These are phyloP conservation scores for Marsdenia floribunda DNA, from an alignment of 257 asterid genomes.

Conservation along the genomic window DNA sequence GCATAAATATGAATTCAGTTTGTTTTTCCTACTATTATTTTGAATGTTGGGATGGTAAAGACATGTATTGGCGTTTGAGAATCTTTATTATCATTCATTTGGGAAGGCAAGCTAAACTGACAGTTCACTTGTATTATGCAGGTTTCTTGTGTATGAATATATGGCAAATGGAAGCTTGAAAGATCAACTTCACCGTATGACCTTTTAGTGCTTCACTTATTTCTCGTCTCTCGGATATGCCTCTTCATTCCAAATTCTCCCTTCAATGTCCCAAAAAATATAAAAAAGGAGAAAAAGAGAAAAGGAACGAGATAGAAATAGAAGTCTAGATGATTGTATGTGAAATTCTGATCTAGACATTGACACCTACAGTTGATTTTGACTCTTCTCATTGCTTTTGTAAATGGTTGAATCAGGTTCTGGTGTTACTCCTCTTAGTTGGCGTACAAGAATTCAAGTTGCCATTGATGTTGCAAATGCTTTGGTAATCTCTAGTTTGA, in stretches of 20 bases:
- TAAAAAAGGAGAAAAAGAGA: not conserved
- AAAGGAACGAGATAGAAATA: not conserved
- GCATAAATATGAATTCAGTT: not conserved
- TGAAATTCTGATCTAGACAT: not conserved
- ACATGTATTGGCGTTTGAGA: not conserved
- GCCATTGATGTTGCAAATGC: slow-evolving; percentile 96
- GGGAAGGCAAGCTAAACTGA: not conserved
- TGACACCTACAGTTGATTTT: not conserved
- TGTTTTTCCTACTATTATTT: slow-evolving; percentile 2
- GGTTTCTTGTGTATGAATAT: slow-evolving; percentile 84
- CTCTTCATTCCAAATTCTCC: not conserved
- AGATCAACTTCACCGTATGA: slow-evolving; percentile 84
- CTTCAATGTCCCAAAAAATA: not conserved
- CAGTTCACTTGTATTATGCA: slow-evolving; percentile 24
- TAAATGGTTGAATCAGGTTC: slow-evolving; percentile 44
- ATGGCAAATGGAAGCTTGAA: slow-evolving; percentile 95
- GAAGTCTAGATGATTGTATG: not conserved
- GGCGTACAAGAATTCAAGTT: slow-evolving; percentile 79
- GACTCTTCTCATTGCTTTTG: not conserved
- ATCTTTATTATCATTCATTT: not conserved
- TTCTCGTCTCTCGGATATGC: not conserved
- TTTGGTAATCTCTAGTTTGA: slow-evolving; percentile 44
- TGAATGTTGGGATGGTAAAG: slow-evolving; percentile 1
- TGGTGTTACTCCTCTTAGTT: slow-evolving; percentile 68
- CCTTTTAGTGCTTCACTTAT: not conserved